Evolutionary conservation across 352 stramenopile genomes (phyloP), one percentile per base, ranked within the genome.

Genomic region (Pythium aristosporum): DNA sequence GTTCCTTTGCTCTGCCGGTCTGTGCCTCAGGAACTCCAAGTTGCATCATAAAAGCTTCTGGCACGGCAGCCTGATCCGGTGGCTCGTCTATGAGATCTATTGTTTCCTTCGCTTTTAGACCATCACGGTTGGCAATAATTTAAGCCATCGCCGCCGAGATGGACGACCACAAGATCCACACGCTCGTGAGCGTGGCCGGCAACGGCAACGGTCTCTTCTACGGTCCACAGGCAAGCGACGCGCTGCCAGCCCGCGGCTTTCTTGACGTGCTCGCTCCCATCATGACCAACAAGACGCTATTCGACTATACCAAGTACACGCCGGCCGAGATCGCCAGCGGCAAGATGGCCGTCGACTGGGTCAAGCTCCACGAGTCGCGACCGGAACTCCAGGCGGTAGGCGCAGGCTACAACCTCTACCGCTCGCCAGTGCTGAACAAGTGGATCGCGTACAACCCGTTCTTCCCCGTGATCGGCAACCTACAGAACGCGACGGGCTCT

Each of bases 171-270:
- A n/a, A n/a, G n/a, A n/a, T n/a, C n/a, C n/a, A n/a, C n/a, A n/a
- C n/a, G 32, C 32, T 36, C 32, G 46, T 53, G 46, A 53, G 46
- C 23, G 5, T 85, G 18, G 76, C 74, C 0, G 74, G 76, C 2
- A 67, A 66, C 5, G 66, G 79, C 55, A 82, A 82, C 54, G 74
- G 76, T 20, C 60, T 76, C 51, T 85, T 85, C 55, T 79, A 78
- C 61, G 75, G 74, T 8, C 74, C 72, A 0, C 74, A 83, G 46
- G 23, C 50, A 0, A 58, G 47, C 23, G 75, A 83, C 57, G 34
- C 48, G 13, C 42, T 75, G 18, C 73, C 73, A 32, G 58, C 70
- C 13, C 58, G 64, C 15, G 61, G 65, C n/a, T 77, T 83, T 56
- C 30, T 79, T 15, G 67, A 75, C 36, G 57, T 57, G 3, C 47